A percentile compares a stretch with the other conserved stretches of the same genome.
Conservation (phyloP, 257 asterid species). For the Solanum bukasovii region DNA sequence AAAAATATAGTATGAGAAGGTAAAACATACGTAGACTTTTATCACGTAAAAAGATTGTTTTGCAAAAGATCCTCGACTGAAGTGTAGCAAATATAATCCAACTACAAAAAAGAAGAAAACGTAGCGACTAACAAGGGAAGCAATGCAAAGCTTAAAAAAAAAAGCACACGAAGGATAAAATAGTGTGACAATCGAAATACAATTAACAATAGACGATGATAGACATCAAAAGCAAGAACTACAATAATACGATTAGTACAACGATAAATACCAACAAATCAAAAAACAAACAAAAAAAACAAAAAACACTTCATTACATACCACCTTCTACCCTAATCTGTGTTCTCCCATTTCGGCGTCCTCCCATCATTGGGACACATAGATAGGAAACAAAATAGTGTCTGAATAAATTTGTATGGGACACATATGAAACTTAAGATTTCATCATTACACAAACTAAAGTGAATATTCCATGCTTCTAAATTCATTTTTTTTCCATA, state of each 20-base stretch:
- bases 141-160: neutral
- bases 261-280: too few relatives aligned
- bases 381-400: neutral
- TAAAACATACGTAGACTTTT: too few relatives aligned
- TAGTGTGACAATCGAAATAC: too few relatives aligned
- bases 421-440: neutral
- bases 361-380: neutral
- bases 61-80: neutral
- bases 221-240: too few relatives aligned
- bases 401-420: neutral
- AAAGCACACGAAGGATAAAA: too few relatives aligned
- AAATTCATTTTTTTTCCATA: neutral
- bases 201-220: too few relatives aligned
- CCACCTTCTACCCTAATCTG: neutral
- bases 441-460: neutral
- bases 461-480: neutral
- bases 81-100: neutral
- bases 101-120: neutral
- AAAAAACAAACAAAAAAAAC: too few relatives aligned
- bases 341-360: accelerated
- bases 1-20: neutral
- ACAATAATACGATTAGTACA: too few relatives aligned
- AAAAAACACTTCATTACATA: too few relatives aligned
- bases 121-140: neutral
- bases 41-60: too few relatives aligned